phyloP scores from a whole-genome alignment of 768 basidiomycete species.

The Cyclocybe cylindracea region DNA sequence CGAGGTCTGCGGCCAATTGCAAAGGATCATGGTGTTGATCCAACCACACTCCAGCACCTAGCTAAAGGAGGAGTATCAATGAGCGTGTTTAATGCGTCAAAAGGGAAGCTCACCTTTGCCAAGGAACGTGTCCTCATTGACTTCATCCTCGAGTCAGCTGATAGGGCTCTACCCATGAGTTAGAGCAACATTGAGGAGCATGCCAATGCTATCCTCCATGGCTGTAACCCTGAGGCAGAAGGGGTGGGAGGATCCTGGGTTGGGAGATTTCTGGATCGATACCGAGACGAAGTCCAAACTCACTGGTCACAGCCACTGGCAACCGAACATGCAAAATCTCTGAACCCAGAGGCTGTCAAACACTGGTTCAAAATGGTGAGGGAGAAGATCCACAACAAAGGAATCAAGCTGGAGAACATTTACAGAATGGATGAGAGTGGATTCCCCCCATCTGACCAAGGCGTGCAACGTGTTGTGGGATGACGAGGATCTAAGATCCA shows the following conservation, averaged over 20 bases:
- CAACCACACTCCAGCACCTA: constrained; percentile 13
- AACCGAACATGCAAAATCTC: constrained; percentile 24
- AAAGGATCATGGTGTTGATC: constrained; percentile 9
- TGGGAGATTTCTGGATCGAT: constrained; percentile 23
- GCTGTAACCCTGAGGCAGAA: constrained; percentile 10
- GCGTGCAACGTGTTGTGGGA: constrained; percentile 29
- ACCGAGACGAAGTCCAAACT: constrained; percentile 28
- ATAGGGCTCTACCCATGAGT: constrained; percentile 26
- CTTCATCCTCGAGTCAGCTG: constrained; percentile 25
- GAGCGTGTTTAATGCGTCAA: constrained; percentile 8
- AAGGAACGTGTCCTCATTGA: constrained; percentile 31
- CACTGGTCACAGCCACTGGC: constrained; percentile 33
- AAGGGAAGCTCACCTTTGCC: constrained; percentile 5
- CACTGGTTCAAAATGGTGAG: constrained; percentile 35
- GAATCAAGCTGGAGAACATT: constrained; percentile 20
- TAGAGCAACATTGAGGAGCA: constrained; percentile 14
- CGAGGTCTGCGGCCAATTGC: constrained; percentile 8
- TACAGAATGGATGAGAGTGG: constrained; percentile 43
- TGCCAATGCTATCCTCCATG: constrained; percentile 27
- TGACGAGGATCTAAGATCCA: constrained; percentile 26
- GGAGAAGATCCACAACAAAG: constrained; percentile 16
- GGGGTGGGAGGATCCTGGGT: constrained; percentile 29
- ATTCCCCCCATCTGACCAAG: constrained; percentile 24
- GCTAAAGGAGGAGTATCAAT: constrained; percentile 18
- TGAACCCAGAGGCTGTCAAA: constrained; percentile 29